Conservation (phyloP, 2,329 filamentous ascomycete genomes). For the Simplicillium aogashimaense region DNA sequence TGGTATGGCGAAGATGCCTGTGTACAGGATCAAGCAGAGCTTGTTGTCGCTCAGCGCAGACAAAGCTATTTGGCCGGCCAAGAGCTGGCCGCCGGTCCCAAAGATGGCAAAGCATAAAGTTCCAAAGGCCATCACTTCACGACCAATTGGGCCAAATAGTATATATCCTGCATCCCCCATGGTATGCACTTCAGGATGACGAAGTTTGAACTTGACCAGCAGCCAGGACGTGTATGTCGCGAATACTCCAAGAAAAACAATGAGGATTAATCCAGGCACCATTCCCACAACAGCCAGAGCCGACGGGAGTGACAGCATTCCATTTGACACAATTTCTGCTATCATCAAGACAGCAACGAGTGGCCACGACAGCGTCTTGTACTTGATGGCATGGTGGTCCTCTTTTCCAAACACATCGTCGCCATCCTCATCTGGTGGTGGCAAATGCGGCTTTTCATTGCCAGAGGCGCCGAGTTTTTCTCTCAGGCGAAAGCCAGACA, state of each 20-base stretch:
- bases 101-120: slow-evolving; percentile 43
- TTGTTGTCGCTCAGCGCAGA: slow-evolving; percentile 31
- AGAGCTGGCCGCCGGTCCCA: slow-evolving; percentile 37
- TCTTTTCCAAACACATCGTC: slow-evolving; percentile 18
- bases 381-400: slow-evolving; percentile 29
- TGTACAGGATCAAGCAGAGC: slow-evolving; percentile 38
- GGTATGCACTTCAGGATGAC: slow-evolving; percentile 43
- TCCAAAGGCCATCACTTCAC: slow-evolving; percentile 36
- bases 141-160: slow-evolving; percentile 40
- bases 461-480: no score
- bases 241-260: slow-evolving; percentile 38
- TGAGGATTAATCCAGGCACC: slow-evolving; percentile 39
- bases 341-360: slow-evolving; percentile 44
- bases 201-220: slow-evolving; percentile 41
- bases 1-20: slow-evolving; percentile 38
- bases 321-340: slow-evolving; percentile 43
- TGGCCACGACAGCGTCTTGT: slow-evolving; percentile 42
- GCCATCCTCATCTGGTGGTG: background rate
- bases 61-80: slow-evolving; percentile 40
- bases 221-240: slow-evolving; percentile 39
- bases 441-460: background rate
- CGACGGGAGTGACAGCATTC: slow-evolving; percentile 42
- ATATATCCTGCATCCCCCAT: slow-evolving; percentile 46
- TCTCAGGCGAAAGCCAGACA: no score
- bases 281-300: slow-evolving; percentile 40